Base-by-base conservation (phyloP, 177 flowering plant genomes). In the Telopea speciosissima region DNA sequence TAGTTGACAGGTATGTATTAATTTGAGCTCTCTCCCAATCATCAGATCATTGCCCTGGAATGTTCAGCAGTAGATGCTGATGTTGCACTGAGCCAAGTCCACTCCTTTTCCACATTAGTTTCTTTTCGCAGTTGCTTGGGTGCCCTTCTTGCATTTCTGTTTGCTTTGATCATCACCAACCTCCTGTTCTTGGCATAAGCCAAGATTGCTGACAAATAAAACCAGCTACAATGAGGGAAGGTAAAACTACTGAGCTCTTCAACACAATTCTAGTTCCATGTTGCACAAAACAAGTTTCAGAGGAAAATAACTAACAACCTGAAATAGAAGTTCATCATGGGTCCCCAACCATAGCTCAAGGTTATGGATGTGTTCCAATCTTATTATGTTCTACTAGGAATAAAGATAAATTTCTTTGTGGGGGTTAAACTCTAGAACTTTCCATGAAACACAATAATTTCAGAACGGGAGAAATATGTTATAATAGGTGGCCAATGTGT, bases 171-270 rank as follows among this genome's bases (percentile, higher is more conserved):
- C 63, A 58, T 22, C 25, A 22, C 70, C 45, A 68, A 31, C 70
- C 62, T 68, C 70, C 44, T 9, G 63, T 56, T 56, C 70, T 68
- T 56, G n/a, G 62, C 62, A 58, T 45, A 31, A 52, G 22, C 59
- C 36, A 24, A 8, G 49, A 28, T 68, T 68, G 24, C 45, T 10
- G n/a, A 8, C 63, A 56, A 68, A 31, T 23, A 68, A 21, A 21
- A 68, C 25, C 13, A 68, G 14, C n/a, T 8, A 9, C 63, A 28
- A 28, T 22, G 58, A 25, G 19, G 58, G 19, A 14, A 52, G 58
- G 1, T 52, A 52, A 52, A 52, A 52, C 40, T 36, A 36, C 40
- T 28, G 40, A 36, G 40, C 40, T 36, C 40, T 36, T 36, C 40
- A 3, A 36, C 40, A 28, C 31, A 28, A 28, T 28, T 28, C 31